A percentile compares a stretch with the other conserved stretches of the same genome.
Evolutionary conservation across 1,284 basidiomycete species (phyloP).

Genomic region (Ustilago trichophora): DNA sequence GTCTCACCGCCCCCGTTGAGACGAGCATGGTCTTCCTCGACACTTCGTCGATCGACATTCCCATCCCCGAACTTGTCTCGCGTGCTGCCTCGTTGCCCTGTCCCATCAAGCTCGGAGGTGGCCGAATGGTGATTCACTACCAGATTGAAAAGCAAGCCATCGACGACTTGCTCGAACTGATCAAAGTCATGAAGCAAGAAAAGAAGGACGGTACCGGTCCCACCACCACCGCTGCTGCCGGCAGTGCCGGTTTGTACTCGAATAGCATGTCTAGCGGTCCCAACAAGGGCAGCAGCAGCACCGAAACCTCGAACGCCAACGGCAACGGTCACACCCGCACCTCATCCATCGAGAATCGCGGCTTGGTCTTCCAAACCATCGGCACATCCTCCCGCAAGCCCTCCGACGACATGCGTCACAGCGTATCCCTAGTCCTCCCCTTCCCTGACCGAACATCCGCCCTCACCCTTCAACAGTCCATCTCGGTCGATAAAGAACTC

Average conservation of each 20-base stretch:
- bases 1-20: constrained; percentile 80
- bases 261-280: constrained; percentile 28
- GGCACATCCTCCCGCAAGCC: constrained; percentile 25
- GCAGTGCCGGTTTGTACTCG: constrained; percentile 24
- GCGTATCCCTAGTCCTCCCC: constrained; percentile 49
- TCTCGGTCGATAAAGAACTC: constrained; percentile 56
- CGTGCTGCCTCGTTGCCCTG: constrained; percentile 33
- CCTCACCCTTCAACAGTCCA: constrained; percentile 35
- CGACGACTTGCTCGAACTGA: constrained; percentile 67
- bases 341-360: constrained; percentile 9
- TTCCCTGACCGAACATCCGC: constrained; percentile 45
- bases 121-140: constrained; percentile 85
- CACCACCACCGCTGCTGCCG: background rate
- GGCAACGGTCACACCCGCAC: constrained; percentile 12
- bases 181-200: constrained; percentile 36
- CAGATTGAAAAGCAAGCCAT: constrained; percentile 80
- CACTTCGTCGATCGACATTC: constrained; percentile 74
- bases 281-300: background rate
- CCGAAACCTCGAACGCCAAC: no score
- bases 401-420: constrained; percentile 40
- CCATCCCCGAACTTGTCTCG: constrained; percentile 26
- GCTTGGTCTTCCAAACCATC: constrained; percentile 41
- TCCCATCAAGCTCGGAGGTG: constrained; percentile 75
- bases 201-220: constrained; percentile 26
- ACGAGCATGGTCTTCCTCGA: constrained; percentile 78